These are phyloP conservation scores for Heritiera littoralis DNA, from an alignment of 345 rosid genomes.

Conservation along the genomic window DNA sequence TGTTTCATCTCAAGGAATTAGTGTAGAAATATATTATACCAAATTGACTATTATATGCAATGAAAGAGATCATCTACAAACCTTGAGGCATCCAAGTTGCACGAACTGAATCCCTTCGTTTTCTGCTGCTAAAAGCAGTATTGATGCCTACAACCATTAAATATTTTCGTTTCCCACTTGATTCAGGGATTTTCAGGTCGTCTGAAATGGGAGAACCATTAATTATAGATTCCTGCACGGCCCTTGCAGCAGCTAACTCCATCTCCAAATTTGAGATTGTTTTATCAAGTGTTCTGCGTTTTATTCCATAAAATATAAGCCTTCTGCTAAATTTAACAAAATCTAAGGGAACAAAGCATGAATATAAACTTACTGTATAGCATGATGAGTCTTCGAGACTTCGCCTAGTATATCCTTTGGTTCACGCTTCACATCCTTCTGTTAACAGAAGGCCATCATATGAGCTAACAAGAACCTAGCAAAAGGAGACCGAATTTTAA, in stretches of 20 bases:
- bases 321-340: conserved; percentile 4
- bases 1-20: not conserved
- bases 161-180: conserved; percentile 52
- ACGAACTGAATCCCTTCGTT: conserved; percentile 92
- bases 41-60: not conserved
- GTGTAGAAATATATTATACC: not conserved
- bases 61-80: conserved; percentile 28
- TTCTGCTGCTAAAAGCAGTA: conserved; percentile 95
- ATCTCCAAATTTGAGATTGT: conserved; percentile 75
- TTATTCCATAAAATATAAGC: conserved; percentile 15
- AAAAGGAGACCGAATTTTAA: conserved; percentile 3
- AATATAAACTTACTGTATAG: conserved; percentile 52
- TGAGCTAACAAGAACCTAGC: conserved; percentile 3
- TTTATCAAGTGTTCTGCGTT: conserved; percentile 61
- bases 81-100: conserved; percentile 99
- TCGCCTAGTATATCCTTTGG: conserved; percentile 54
- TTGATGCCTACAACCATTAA: conserved; percentile 90
- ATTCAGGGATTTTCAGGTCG: conserved; percentile 35
- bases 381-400: conserved; percentile 63
- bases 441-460: not conserved
- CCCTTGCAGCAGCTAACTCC: conserved; percentile 79
- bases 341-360: not conserved
- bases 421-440: conserved; percentile 58
- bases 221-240: conserved; percentile 61
- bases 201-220: conserved; percentile 65